Conservation (phyloP, 352 stramenopile species). For the Aphanomyces invadans region DNA sequence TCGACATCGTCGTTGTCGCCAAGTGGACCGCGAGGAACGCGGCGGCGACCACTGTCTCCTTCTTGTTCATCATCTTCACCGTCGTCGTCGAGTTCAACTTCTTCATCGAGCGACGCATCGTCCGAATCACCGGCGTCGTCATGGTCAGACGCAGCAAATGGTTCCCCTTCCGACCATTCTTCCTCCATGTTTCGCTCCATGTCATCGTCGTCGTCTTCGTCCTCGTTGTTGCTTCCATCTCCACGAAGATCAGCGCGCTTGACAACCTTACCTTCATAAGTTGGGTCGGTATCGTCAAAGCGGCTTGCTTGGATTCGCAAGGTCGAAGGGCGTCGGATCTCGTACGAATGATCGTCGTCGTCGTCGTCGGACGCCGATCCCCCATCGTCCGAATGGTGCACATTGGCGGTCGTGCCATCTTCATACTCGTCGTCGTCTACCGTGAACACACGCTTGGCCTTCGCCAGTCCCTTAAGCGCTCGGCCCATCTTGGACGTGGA, state of each 20-base stretch:
- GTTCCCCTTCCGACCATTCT: conserved; percentile 75
- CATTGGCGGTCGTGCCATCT: conserved; percentile 15
- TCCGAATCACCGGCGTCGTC: conserved; percentile 29
- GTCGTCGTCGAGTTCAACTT: conserved; percentile 23
- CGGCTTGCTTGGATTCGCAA: conserved; percentile 77
- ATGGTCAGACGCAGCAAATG: conserved; percentile 62
- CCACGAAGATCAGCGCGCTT: conserved; percentile 47
- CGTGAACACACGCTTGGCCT: conserved; percentile 21
- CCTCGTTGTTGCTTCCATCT: conserved; percentile 19
- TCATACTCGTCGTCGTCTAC: conserved; percentile 25
- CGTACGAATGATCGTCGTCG: conserved; percentile 32
- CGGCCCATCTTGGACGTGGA: background rate
- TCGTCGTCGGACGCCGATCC: conserved; percentile 25
- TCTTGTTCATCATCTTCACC: conserved; percentile 30
- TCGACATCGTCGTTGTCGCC: conserved; percentile 38
- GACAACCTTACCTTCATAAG: conserved; percentile 74
- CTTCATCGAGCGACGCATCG: conserved; percentile 28
- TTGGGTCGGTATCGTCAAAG: conserved; percentile 29
- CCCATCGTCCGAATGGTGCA: conserved; percentile 16
- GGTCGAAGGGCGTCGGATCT: conserved; percentile 46
- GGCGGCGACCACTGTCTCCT: conserved; percentile 27
- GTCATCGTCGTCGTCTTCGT: conserved; percentile 53
- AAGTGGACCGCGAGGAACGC: background rate
- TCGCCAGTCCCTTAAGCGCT: conserved; percentile 13
- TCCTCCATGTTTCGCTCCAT: conserved; percentile 31